phyloP scores from a whole-genome alignment of 2,329 filamentous ascomycete genomes.

The Colletotrichum chrysophilum region DNA sequence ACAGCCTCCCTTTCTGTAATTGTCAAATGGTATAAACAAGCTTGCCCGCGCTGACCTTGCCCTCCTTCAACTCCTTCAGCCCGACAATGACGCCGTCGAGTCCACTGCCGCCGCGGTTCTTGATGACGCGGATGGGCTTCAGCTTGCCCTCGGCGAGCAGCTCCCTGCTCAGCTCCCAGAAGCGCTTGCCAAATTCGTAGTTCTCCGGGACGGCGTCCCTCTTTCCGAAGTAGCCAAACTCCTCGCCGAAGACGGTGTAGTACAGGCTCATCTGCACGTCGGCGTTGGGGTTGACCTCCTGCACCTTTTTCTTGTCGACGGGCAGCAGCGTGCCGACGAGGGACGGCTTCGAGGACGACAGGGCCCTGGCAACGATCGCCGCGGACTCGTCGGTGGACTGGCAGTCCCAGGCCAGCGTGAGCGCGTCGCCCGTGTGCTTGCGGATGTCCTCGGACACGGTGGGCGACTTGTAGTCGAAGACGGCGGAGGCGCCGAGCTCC shows the following conservation, averaged over 20 bases:
- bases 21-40: constrained; percentile 41
- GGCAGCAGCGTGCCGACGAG: constrained; percentile 44
- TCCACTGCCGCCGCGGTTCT: constrained; percentile 33
- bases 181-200: constrained; percentile 35
- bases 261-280: constrained; percentile 34
- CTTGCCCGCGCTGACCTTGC: constrained; percentile 44
- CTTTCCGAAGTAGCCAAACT: constrained; percentile 27
- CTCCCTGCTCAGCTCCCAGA: constrained; percentile 34
- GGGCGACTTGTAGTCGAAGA: constrained; percentile 35
- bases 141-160: constrained; percentile 40
- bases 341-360: constrained; percentile 27
- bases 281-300: constrained; percentile 45
- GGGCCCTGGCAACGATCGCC: constrained; percentile 26
- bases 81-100: constrained; percentile 38
- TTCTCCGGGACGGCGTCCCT: constrained; percentile 26
- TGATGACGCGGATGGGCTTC: constrained; percentile 32
- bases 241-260: constrained; percentile 42
- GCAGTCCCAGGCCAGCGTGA: constrained; percentile 32
- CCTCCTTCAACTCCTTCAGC: constrained; percentile 35
- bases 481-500: constrained; percentile 32
- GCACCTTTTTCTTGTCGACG: constrained; percentile 39
- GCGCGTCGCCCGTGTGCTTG: constrained; percentile 24
- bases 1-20: background rate
- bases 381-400: constrained; percentile 6
- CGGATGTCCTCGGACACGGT: constrained; percentile 29